Evolutionary conservation across 2,329 filamentous ascomycete species (phyloP).

Genomic region (Colletotrichum sp.): DNA sequence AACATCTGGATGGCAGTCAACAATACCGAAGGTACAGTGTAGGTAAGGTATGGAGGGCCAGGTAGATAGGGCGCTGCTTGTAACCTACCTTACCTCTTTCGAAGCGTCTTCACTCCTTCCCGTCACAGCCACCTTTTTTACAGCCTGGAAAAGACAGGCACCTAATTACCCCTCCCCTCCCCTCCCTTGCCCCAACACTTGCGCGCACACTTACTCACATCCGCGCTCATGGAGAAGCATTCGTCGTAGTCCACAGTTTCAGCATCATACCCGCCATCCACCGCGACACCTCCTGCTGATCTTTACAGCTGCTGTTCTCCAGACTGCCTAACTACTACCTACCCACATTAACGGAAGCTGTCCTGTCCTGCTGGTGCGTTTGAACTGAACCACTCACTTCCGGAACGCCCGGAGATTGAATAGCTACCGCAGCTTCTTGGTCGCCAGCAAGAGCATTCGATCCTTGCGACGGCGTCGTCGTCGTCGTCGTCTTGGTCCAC

Average conservation of each 20-base stretch:
- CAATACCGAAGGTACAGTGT: neutral
- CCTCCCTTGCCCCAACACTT: neutral
- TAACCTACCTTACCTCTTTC: neutral
- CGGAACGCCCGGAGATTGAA: slow-evolving; percentile 15
- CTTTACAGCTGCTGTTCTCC: neutral
- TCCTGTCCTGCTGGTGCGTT: neutral
- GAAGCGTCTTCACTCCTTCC: neutral
- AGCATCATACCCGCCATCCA: neutral
- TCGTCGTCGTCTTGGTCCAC: neutral
- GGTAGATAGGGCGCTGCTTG: neutral
- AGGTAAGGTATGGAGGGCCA: neutral
- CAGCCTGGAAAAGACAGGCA: neutral
- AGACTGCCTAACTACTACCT: neutral
- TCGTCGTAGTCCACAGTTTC: neutral
- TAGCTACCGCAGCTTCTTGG: neutral
- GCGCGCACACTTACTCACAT: neutral
- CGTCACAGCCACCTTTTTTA: neutral
- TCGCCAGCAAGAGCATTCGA: neutral
- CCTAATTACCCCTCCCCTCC: neutral
- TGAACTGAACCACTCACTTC: neutral
- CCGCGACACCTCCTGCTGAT: neutral
- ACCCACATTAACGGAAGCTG: neutral
- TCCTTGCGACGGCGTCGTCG: neutral
- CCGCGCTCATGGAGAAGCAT: neutral
- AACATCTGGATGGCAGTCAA: neutral